A percentile compares a stretch with the other conserved stretches of the same genome.
These are phyloP conservation scores for Colletotrichum sp. DNA, from an alignment of 2,329 filamentous ascomycete genomes.

Conservation along the genomic window DNA sequence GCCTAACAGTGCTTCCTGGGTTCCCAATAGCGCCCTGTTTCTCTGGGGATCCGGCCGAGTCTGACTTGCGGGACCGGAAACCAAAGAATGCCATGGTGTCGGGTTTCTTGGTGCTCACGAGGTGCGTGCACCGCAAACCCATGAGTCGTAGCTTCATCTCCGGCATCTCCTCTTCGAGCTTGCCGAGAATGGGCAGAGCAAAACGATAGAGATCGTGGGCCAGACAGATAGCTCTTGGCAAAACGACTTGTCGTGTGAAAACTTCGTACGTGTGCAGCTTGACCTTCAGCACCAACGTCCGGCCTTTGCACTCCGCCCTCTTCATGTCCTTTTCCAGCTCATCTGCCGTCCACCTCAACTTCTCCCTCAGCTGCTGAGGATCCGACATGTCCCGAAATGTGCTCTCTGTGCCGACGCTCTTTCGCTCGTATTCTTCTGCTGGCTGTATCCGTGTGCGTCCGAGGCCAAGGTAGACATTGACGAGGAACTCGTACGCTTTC, in stretches of 20 bases:
- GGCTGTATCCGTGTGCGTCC: conserved; percentile 86
- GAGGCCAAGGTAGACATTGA: conserved; percentile 83
- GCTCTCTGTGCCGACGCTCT: conserved; percentile 91
- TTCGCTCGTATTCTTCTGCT: conserved; percentile 87
- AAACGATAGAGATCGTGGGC: conserved; percentile 86
- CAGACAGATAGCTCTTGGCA: conserved; percentile 72
- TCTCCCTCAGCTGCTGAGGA: conserved; percentile 71
- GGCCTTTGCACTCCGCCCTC: conserved; percentile 81
- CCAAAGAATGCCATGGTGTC: conserved; percentile 84
- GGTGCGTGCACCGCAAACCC: conserved; percentile 85
- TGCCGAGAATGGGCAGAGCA: conserved; percentile 81
- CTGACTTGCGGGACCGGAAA: conserved; percentile 42
- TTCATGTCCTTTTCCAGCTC: conserved; percentile 87
- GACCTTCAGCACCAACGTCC: conserved; percentile 90
- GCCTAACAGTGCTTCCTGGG: conserved; percentile 35
- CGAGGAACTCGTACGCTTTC: conserved; percentile 86
- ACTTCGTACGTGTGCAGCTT: conserved; percentile 96
- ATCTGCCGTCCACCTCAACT: conserved; percentile 80
- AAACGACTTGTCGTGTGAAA: conserved; percentile 78
- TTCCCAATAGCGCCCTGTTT: conserved; percentile 29
- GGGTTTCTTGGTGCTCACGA: conserved; percentile 84
- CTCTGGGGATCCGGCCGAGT: conserved; percentile 17
- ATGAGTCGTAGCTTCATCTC: conserved; percentile 82
- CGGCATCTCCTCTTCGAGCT: conserved; percentile 83
- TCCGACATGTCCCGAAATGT: conserved; percentile 85